A percentile compares a stretch with the other conserved stretches of the same genome.
Conservation (phyloP, 2,329 filamentous ascomycete genomes). For the Curvularia eragrostidis region DNA sequence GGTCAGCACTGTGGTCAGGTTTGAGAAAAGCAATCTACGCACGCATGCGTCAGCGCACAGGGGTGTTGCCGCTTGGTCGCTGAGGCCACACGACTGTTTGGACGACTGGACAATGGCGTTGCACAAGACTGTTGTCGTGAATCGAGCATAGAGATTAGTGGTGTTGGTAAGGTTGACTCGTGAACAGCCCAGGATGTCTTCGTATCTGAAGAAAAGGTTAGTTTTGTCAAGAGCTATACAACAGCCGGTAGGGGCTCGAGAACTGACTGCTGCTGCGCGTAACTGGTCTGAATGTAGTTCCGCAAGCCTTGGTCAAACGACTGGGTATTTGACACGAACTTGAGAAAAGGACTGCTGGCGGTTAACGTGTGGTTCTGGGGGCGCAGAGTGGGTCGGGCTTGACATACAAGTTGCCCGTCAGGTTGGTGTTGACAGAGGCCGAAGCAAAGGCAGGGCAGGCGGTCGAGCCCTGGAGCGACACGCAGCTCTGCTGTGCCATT, state of each 20-base stretch:
- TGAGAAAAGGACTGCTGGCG: conserved; percentile 76
- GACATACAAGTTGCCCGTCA: conserved; percentile 69
- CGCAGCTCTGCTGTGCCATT: conserved; percentile 58
- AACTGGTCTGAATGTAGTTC: conserved; percentile 75
- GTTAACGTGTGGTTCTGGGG: conserved; percentile 10
- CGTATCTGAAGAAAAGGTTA: conserved; percentile 69
- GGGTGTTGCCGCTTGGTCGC: conserved; percentile 69
- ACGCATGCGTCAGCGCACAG: conserved; percentile 91
- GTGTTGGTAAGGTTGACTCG: conserved; percentile 79
- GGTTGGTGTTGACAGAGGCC: conserved; percentile 72
- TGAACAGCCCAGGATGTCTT: conserved; percentile 79
- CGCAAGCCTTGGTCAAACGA: conserved; percentile 80
- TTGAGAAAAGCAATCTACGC: conserved; percentile 45
- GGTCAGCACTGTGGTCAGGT: conserved; percentile 39
- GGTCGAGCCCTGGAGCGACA: conserved; percentile 73
- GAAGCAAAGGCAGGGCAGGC: conserved; percentile 74
- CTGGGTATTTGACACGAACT: conserved; percentile 75
- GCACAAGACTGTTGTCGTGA: conserved; percentile 90
- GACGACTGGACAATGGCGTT: conserved; percentile 95
- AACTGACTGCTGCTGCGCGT: conserved; percentile 77
- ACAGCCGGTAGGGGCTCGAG: not conserved
- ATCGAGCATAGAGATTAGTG: conserved; percentile 86
- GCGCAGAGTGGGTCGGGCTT: conserved; percentile 2
- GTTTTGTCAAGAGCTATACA: conserved; percentile 14
- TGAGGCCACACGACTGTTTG: conserved; percentile 70